phyloP scores from a whole-genome alignment of 768 basidiomycete species.

The Chlorophyllum brunneum region DNA sequence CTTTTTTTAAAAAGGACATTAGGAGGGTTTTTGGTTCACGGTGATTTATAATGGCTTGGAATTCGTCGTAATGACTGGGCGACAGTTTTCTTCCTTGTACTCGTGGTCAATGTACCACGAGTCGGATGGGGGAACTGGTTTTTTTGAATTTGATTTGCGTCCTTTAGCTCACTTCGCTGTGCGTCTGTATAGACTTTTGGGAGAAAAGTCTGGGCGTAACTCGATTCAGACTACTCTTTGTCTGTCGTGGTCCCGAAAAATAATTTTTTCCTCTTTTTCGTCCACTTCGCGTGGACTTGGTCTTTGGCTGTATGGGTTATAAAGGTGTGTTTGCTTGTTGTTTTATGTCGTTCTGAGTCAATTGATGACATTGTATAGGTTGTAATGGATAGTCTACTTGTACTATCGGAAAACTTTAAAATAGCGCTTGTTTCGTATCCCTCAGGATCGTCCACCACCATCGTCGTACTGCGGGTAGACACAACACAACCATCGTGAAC shows the following conservation, averaged over 20 bases:
- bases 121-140: slow-evolving; percentile 6
- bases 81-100: slow-evolving; percentile 16
- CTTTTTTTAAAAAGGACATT: slow-evolving; percentile 32
- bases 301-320: not conserved
- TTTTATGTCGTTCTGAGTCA: no score
- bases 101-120: slow-evolving; percentile 5
- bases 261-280: slow-evolving; percentile 22
- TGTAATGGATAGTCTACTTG: no score
- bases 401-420: no score
- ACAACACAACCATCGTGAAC: no score
- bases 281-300: slow-evolving; percentile 18
- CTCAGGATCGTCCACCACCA: no score
- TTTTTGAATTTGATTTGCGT: slow-evolving; percentile 17
- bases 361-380: no score
- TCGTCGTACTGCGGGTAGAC: no score
- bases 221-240: slow-evolving; percentile 74
- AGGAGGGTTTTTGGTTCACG: slow-evolving; percentile 12
- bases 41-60: slow-evolving; percentile 39
- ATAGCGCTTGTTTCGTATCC: no score
- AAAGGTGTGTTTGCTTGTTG: no score
- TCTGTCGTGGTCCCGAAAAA: slow-evolving; percentile 35
- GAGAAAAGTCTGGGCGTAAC: slow-evolving; percentile 27
- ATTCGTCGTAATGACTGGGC: slow-evolving; percentile 57
- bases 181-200: slow-evolving; percentile 24
- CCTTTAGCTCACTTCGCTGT: slow-evolving; percentile 72